These are phyloP conservation scores for Cercis canadensis DNA, from an alignment of 306 rosid genomes.

Conservation along the genomic window DNA sequence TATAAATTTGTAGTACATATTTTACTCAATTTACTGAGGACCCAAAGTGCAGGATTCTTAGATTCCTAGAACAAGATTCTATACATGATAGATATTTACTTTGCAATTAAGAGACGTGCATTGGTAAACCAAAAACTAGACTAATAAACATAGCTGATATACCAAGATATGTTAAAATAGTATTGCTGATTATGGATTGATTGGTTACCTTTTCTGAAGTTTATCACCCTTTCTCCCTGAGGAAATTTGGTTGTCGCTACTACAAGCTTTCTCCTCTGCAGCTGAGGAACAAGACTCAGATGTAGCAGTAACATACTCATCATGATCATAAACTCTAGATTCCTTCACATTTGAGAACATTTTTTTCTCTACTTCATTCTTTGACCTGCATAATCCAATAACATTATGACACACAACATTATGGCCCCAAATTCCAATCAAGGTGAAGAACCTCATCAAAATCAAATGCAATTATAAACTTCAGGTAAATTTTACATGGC, in stretches of 20 bases:
- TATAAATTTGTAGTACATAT: no score
- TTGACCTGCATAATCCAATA: constrained; percentile 52
- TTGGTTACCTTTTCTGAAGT: constrained; percentile 59
- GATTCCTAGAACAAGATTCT: no score
- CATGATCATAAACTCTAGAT: constrained; percentile 52
- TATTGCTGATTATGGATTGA: constrained; percentile 1
- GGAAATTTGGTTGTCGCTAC: constrained; percentile 79
- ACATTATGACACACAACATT: constrained; percentile 5
- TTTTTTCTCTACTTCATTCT: constrained; percentile 52
- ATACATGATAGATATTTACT: no score
- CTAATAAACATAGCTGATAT: no score
- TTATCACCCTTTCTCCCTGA: constrained; percentile 53
- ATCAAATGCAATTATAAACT: not conserved
- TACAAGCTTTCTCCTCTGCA: constrained; percentile 75
- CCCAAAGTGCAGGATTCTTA: no score
- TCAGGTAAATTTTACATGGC: not conserved
- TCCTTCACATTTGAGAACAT: constrained; percentile 49
- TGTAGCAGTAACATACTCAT: constrained; percentile 59
- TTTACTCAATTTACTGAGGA: no score
- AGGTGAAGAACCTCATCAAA: not conserved
- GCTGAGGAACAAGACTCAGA: constrained; percentile 83
- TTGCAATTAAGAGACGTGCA: no score
- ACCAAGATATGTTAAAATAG: not conserved
- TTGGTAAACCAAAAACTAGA: no score
- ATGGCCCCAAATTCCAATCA: not conserved